phyloP scores from a whole-genome alignment of 2,329 filamentous ascomycete species.

The Pestalotiopsis sp. region DNA sequence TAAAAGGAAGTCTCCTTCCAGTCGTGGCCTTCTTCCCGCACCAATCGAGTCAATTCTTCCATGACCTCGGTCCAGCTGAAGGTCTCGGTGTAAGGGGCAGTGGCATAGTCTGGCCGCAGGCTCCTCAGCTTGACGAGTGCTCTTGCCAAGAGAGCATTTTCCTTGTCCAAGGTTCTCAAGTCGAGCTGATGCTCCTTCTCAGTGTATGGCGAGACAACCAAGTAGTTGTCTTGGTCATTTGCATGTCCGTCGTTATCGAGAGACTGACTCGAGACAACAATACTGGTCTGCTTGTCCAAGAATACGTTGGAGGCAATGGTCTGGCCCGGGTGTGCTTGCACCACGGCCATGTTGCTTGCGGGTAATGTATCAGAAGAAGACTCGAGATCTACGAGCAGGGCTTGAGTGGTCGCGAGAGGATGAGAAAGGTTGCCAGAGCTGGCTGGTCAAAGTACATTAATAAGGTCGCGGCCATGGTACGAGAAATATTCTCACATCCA shows the following conservation, averaged over 20 bases:
- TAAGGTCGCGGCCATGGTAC: not conserved
- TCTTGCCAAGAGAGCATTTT: conserved; percentile 71
- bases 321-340: conserved; percentile 14
- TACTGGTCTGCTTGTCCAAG: conserved; percentile 11
- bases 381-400: not conserved
- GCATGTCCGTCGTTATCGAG: not conserved
- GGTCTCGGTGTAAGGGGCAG: conserved; percentile 68
- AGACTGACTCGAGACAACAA: conserved; percentile 1
- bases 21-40: conserved; percentile 43
- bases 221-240: conserved; percentile 31
- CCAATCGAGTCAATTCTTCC: conserved; percentile 56
- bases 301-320: conserved; percentile 13
- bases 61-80: conserved; percentile 79
- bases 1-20: conserved; percentile 75
- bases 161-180: conserved; percentile 64
- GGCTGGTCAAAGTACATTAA: not conserved
- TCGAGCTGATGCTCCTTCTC: conserved; percentile 73
- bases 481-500: not conserved
- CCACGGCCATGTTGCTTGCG: conserved; percentile 11
- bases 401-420: not conserved
- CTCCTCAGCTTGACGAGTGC: conserved; percentile 69
- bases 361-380: not conserved
- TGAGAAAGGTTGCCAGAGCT: not conserved
- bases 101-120: conserved; percentile 73
- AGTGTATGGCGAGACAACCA: conserved; percentile 78